Percentiles rank a stretch among this genome's conserved stretches.
Evolutionary conservation across 75 land plant species (phyloP).

Genomic region (Cunninghamia lanceolata): DNA sequence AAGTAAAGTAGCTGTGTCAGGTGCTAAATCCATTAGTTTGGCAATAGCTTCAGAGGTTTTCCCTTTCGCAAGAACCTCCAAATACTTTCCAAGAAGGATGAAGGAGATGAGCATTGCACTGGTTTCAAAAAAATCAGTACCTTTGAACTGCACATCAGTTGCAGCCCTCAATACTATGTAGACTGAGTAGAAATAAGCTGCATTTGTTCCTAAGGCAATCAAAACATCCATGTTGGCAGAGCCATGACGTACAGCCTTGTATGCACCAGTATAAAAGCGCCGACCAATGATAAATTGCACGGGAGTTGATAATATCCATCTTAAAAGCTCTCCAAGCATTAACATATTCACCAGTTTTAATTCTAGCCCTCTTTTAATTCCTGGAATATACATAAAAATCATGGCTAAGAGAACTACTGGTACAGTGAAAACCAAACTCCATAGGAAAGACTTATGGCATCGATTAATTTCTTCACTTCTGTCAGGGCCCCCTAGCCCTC

Average conservation of each 20-base stretch:
- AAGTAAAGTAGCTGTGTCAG: constrained; percentile 72
- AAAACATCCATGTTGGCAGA: constrained; percentile 98
- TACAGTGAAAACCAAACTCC: constrained; percentile 80
- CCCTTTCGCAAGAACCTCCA: constrained; percentile 91
- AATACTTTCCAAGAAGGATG: constrained; percentile 85
- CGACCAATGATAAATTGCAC: constrained; percentile 88
- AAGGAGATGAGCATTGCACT: constrained; percentile 96
- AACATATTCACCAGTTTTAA: constrained; percentile 59
- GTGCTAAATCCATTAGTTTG: constrained; percentile 84
- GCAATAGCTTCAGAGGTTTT: constrained; percentile 92
- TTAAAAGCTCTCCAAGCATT: constrained; percentile 59
- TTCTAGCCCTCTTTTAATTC: constrained; percentile 48
- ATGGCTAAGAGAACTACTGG: constrained; percentile 83
- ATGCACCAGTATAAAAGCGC: constrained; percentile 63
- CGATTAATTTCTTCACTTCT: constrained; percentile 48
- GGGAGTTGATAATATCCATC: constrained; percentile 88
- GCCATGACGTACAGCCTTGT: constrained; percentile 56
- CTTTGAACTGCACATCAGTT: constrained; percentile 54
- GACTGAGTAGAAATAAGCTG: constrained; percentile 93
- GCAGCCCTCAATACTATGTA: constrained; percentile 62
- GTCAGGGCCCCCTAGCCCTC: constrained; percentile 35
- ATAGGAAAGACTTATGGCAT: constrained; percentile 53
- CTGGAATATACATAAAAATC: constrained; percentile 80
- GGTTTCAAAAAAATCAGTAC: constrained; percentile 93
- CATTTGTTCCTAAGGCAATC: constrained; percentile 92